phyloP scores from a whole-genome alignment of 306 rosid species.

The Lathyrus sativus region DNA sequence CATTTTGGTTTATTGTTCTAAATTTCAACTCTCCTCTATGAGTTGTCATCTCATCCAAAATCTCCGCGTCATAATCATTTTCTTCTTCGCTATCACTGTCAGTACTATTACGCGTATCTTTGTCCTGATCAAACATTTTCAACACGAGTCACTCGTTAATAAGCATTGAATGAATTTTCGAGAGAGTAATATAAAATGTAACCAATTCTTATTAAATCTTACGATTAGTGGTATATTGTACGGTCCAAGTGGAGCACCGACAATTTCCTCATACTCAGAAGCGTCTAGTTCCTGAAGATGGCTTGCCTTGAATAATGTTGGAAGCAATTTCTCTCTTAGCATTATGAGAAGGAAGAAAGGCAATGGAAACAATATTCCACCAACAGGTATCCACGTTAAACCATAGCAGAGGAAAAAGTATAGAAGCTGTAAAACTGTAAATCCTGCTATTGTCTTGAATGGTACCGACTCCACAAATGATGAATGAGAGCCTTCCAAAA shows the following conservation, averaged over 20 bases:
- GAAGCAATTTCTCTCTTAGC: slow-evolving; percentile 76
- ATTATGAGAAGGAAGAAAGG: slow-evolving; percentile 82
- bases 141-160: neutral
- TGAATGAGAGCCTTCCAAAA: slow-evolving; percentile 78
- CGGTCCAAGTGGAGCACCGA: slow-evolving; percentile 48
- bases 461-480: slow-evolving; percentile 85
- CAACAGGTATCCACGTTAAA: slow-evolving; percentile 81
- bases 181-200: too few species aligned
- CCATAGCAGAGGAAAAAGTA: slow-evolving; percentile 70
- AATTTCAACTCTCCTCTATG: slow-evolving; percentile 79
- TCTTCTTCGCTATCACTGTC: slow-evolving; percentile 44
- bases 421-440: slow-evolving; percentile 64
- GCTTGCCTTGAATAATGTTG: slow-evolving; percentile 53
- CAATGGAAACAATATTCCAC: slow-evolving; percentile 85
- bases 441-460: slow-evolving; percentile 66
- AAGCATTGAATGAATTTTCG: too few species aligned
- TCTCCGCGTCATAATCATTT: slow-evolving; percentile 65
- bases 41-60: slow-evolving; percentile 83
- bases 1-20: slow-evolving; percentile 55
- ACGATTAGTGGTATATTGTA: slow-evolving; percentile 28
- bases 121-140: slow-evolving; percentile 52
- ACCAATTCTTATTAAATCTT: neutral
- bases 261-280: slow-evolving; percentile 79
- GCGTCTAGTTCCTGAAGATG: slow-evolving; percentile 83
- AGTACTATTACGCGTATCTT: slow-evolving; percentile 37